A percentile compares a stretch with the other conserved stretches of the same genome.
These are phyloP conservation scores for Iris pallida DNA, from an alignment of 116 monocot species.

Conservation along the genomic window DNA sequence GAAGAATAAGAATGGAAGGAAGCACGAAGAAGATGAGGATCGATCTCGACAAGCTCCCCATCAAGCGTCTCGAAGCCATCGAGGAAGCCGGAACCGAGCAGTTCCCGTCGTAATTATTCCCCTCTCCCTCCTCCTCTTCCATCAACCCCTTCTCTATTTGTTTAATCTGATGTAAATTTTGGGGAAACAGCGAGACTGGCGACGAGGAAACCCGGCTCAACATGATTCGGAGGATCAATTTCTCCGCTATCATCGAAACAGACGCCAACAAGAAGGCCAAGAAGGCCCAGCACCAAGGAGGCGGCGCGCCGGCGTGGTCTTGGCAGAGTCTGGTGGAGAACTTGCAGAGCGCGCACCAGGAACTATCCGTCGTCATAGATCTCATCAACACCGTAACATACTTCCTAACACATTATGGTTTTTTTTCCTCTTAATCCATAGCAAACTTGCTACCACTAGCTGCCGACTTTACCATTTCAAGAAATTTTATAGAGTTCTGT, in stretches of 20 bases:
- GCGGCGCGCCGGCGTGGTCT: conserved; percentile 31
- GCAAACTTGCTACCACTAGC: too few relatives aligned
- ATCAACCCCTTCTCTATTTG: background rate
- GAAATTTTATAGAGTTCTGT: too few relatives aligned
- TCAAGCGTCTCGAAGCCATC: conserved; percentile 82
- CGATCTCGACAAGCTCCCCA: conserved; percentile 88
- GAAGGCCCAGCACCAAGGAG: conserved; percentile 28
- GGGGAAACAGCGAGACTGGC: conserved; percentile 43
- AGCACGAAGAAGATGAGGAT: conserved; percentile 22
- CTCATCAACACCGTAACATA: conserved; percentile 53
- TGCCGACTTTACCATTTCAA: too few relatives aligned
- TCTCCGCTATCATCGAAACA: conserved; percentile 61
- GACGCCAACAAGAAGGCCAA: conserved; percentile 60
- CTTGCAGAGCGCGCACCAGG: conserved; percentile 54
- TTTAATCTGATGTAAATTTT: background rate
- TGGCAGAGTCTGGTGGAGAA: conserved; percentile 86
- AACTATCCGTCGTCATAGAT: conserved; percentile 52
- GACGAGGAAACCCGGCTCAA: conserved; percentile 74
- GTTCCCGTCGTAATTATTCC: conserved; percentile 50
- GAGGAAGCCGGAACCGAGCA: conserved; percentile 75
- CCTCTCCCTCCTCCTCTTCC: background rate
- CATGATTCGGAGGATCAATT: conserved; percentile 72
- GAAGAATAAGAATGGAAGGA: too few relatives aligned
- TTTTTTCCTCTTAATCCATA: background rate
- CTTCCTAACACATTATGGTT: background rate